Base-by-base conservation (phyloP, 116 monocot genomes). In the Cymodocea nodosa region DNA sequence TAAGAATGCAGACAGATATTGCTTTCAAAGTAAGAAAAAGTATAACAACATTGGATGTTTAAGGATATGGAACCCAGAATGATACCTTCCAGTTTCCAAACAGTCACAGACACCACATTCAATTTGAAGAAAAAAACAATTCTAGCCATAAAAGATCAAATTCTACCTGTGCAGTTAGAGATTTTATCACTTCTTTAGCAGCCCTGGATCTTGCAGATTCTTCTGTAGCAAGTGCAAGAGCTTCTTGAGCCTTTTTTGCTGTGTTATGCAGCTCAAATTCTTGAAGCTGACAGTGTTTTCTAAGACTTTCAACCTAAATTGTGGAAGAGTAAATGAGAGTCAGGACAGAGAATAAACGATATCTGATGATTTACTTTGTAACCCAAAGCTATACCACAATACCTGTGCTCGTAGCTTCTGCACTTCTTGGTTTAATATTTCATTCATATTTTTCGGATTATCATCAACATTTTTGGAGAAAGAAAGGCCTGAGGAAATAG, bases 171-270 rank as follows among this genome's bases (percentile, higher is more conserved):
- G 86, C 82, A 35, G 84, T 82, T 16, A 94, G 65, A 15, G 87
- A 79, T 73, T 94, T 94, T 60, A 90, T 90, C 61, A 94, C 82
- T 73, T 84, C 94, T 64, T 86, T 80, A 62, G 89, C 86, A 70
- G 94, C 83, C 71, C 77, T 89, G 17, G 81, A 80, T 50, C 82
- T 94, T 63, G 81, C 62, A 68, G 84, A 77, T 82, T 94, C 94
- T 70, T 94, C 89, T 36, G 86, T 72, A 73, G 82, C 82, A 58
- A 84, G n/a, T 63, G 64, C 22, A 68, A 82, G 60, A 60, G 86
- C 84, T 63, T 84, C 89, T 56, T 84, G 80, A 57, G 75, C 76
- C 40, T 84, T 94, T 69, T 75, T 80, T 64, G 80, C 80, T 49
- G 86, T 82, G 59, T 84, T 94, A 64, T 89, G 84, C 23, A 87